These are phyloP conservation scores for Xylaria sp. DNA, from an alignment of 2,329 filamentous ascomycete genomes.

Conservation along the genomic window DNA sequence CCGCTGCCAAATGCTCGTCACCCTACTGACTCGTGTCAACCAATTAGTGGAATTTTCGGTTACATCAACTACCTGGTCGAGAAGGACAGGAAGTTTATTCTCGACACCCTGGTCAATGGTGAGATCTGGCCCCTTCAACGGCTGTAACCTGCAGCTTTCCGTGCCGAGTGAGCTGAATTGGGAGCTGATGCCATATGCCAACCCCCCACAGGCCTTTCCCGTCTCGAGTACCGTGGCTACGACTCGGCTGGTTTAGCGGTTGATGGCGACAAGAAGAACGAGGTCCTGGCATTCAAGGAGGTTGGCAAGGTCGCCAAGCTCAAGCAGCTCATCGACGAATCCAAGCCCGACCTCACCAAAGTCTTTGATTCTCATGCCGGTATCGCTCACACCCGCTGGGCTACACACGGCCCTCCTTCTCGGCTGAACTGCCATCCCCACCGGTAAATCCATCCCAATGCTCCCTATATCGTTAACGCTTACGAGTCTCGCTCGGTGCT, in stretches of 20 bases:
- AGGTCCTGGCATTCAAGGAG: conserved; percentile 98
- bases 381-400: conserved; percentile 99
- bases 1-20: conserved; percentile 27
- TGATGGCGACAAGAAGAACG: conserved; percentile 98
- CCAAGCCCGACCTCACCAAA: conserved; percentile 86
- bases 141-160: conserved; percentile 33
- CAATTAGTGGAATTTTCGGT: conserved; percentile 86
- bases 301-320: conserved; percentile 99
- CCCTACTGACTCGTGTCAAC: conserved; percentile 45
- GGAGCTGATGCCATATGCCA: conserved; percentile 46
- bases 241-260: conserved; percentile 96
- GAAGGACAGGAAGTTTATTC: conserved; percentile 96
- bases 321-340: conserved; percentile 88
- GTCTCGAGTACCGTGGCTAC: conserved; percentile 98
- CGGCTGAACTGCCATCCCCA: conserved; percentile 98
- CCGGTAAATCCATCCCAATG: conserved; percentile 72
- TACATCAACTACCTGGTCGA: conserved; percentile 99
- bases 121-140: conserved; percentile 53
- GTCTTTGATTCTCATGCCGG: conserved; percentile 97
- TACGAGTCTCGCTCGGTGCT: conserved; percentile 43
- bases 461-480: conserved; percentile 31
- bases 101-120: conserved; percentile 97
- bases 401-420: conserved; percentile 94
- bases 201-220: conserved; percentile 76
- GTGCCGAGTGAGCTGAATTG: conserved; percentile 16